These are phyloP conservation scores for Ceratobasidium sp. DNA, from an alignment of 1,284 basidiomycete species.

Conservation along the genomic window DNA sequence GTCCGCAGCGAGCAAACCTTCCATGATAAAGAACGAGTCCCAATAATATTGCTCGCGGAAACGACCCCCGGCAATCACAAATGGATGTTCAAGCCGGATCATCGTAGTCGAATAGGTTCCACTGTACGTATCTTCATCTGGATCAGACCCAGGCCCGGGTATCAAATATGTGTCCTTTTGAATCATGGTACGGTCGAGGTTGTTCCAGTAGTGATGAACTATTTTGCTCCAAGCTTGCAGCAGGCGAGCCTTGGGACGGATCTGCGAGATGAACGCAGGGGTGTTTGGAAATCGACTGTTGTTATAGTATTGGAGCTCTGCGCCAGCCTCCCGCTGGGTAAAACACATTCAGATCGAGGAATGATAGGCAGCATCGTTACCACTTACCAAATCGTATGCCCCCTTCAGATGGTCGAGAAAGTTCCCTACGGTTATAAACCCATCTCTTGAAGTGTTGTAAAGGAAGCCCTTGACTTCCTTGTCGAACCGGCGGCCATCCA, in stretches of 20 bases:
- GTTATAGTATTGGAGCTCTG: neutral
- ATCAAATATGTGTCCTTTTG: constrained; percentile 2
- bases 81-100: constrained; percentile 90
- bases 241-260: constrained; percentile 1
- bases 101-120: constrained; percentile 79
- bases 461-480: neutral
- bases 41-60: constrained; percentile 81
- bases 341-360: neutral
- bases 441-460: neutral
- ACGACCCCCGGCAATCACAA: constrained; percentile 87
- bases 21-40: constrained; percentile 68
- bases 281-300: constrained; percentile 16
- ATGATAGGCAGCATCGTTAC: neutral
- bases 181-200: constrained; percentile 16
- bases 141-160: constrained; percentile 8
- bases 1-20: constrained; percentile 84
- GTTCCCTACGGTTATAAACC: neutral
- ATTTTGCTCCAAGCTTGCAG: constrained; percentile 16
- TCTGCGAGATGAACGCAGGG: neutral
- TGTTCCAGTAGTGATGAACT: constrained; percentile 26
- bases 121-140: constrained; percentile 59
- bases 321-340: neutral
- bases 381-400: neutral
- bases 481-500: neutral
- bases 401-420: neutral